These are phyloP conservation scores for Proliferodiscus dingleyae DNA, from an alignment of 2,329 filamentous ascomycete genomes.

Conservation along the genomic window DNA sequence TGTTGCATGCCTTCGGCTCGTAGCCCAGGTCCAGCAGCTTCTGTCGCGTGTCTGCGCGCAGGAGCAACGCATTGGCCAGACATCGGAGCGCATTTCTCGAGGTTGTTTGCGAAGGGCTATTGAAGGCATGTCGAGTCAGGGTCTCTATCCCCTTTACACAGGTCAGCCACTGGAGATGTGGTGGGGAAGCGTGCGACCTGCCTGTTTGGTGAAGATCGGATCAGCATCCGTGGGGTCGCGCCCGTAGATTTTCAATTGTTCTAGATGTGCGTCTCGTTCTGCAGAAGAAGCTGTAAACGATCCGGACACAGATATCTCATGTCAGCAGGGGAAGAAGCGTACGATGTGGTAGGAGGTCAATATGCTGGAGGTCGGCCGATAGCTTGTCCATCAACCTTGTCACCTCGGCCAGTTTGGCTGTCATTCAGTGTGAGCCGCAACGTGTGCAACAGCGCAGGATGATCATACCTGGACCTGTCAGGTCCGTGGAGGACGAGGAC, in stretches of 20 bases:
- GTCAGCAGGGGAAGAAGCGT: conserved; percentile 26
- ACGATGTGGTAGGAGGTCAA: conserved; percentile 56
- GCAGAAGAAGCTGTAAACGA: conserved; percentile 10
- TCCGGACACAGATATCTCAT: background rate
- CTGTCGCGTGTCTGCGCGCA: conserved; percentile 64
- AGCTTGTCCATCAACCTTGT: conserved; percentile 59
- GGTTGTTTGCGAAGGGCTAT: conserved; percentile 55
- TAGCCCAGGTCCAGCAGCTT: conserved; percentile 67
- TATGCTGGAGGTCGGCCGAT: conserved; percentile 55
- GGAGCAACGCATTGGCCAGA: conserved; percentile 77
- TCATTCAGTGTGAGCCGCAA: conserved; percentile 4
- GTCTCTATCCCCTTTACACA: conserved; percentile 63
- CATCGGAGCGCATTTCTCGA: conserved; percentile 75
- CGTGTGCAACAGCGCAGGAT: conserved; percentile 8
- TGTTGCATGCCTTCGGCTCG: conserved; percentile 61
- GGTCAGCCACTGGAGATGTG: conserved; percentile 13
- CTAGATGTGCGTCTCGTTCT: conserved; percentile 60
- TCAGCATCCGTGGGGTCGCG: conserved; percentile 67
- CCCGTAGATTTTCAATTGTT: conserved; percentile 73
- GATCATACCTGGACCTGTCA: conserved; percentile 22
- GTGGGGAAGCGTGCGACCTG: conserved; percentile 35
- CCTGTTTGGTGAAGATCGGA: conserved; percentile 78
- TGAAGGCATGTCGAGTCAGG: conserved; percentile 68
- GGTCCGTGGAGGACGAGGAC: conserved; percentile 18
- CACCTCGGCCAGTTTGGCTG: conserved; percentile 66